A percentile compares a stretch with the other conserved stretches of the same genome.
Evolutionary conservation across 2,329 filamentous ascomycete genomes (phyloP).

Genomic region (Claviceps humidiphila): DNA sequence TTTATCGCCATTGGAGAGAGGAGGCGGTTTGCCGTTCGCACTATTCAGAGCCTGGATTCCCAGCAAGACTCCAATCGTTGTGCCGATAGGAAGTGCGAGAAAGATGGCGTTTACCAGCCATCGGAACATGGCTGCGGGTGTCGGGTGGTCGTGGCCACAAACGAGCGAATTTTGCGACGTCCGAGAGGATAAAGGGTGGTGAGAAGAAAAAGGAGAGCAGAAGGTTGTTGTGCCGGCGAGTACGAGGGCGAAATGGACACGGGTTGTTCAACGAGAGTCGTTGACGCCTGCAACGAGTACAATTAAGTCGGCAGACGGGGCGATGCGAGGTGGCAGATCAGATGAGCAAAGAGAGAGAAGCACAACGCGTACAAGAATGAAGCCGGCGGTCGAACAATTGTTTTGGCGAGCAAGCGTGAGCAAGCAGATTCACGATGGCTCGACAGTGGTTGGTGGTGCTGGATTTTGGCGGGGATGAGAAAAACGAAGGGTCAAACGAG

Average conservation of each 20-base stretch:
- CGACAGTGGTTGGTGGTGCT: too few species aligned
- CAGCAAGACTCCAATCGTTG: slow-evolving; percentile 35
- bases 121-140: slow-evolving; percentile 21
- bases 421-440: too few species aligned
- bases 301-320: too few species aligned
- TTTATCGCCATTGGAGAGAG: slow-evolving; percentile 23
- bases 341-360: too few species aligned
- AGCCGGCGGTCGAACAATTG: too few species aligned
- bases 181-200: neutral
- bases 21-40: slow-evolving; percentile 28
- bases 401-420: too few species aligned
- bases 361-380: too few species aligned
- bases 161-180: neutral
- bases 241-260: neutral
- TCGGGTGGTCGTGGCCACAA: neutral
- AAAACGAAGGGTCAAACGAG: too few species aligned
- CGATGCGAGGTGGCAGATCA: too few species aligned
- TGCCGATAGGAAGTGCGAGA: slow-evolving; percentile 34
- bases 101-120: slow-evolving; percentile 37
- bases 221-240: neutral
- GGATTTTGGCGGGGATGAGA: too few species aligned
- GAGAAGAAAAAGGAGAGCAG: neutral
- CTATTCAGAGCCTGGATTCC: slow-evolving; percentile 32
- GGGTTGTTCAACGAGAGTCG: neutral
- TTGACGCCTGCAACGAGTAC: neutral